Percentiles rank a stretch among this genome's conserved stretches.
phyloP scores from a whole-genome alignment of 441 rosid genomes.

The Populus hybrid region DNA sequence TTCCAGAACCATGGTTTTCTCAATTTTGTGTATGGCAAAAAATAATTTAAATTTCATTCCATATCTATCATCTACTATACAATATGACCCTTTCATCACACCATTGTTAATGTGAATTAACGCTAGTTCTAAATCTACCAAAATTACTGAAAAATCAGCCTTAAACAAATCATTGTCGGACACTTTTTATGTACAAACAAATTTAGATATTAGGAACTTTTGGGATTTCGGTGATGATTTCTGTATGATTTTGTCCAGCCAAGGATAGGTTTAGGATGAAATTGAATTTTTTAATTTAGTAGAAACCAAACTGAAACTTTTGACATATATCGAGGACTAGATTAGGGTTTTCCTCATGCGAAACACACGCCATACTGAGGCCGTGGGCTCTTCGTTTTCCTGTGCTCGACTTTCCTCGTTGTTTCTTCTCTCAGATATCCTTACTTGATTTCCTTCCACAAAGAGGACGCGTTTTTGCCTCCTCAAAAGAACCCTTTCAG shows the following conservation, averaged over 20 bases:
- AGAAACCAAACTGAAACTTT: too few relatives aligned
- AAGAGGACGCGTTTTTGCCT: not conserved
- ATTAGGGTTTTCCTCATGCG: not conserved
- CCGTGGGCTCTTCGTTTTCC: not conserved
- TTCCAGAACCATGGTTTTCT: not conserved
- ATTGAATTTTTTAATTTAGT: not conserved
- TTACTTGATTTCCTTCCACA: not conserved
- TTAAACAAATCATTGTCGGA: too few relatives aligned
- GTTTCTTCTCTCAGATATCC: not conserved
- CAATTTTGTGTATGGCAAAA: too few relatives aligned
- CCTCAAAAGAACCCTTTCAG: not conserved
- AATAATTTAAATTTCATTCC: not conserved
- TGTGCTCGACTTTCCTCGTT: not conserved
- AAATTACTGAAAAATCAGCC: not conserved
- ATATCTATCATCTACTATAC: not conserved
- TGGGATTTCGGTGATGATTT: not conserved
- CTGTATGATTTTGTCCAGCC: not conserved
- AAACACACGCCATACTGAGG: not conserved
- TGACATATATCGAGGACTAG: not conserved
- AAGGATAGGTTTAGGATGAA: not conserved
- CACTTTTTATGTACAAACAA: too few relatives aligned
- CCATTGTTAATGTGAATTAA: not conserved
- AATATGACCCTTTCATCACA: not conserved
- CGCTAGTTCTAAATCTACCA: not conserved
- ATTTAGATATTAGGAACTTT: not conserved